Evolutionary conservation across 2,329 filamentous ascomycete genomes (phyloP), one percentile per base, ranked within the genome.

Genomic region (Trichoderma hamatum): DNA sequence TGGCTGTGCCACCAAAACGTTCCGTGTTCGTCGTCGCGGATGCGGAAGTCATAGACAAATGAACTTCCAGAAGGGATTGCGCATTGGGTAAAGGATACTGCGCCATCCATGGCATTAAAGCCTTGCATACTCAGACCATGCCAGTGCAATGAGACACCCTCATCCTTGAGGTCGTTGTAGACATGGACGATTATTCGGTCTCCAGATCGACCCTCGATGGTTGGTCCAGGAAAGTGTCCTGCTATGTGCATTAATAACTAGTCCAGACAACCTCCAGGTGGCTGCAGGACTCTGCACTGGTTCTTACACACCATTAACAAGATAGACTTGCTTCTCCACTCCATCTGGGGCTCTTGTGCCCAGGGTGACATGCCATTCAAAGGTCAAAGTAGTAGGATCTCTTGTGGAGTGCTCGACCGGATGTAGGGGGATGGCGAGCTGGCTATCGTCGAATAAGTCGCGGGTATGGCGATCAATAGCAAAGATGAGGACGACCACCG

Each of bases 61-160:
- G 80, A 81, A 7, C 82, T 72, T 0, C 85, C 85, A 0, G 88
- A 85, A 0, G 86, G 79, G 39, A 84, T 82, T 5, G 84, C 83
- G 67, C 84, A 85, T 71, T 86, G 82, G 0, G 82, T 84, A 24
- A 84, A 76, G 2, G 78, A 79, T 6, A 75, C 80, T 3, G 88
- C 87, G 52, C 88, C 88, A 70, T 90, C 88, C 88, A 92, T 91
- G 70, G 85, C 84, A 70, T 88, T 91, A 0, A 89, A 91, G 16
- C 89, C 89, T 73, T 91, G 90, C 77, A 93, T 90, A 73, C 86
- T 92, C 69, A 94, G 83, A 14, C 91, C 91, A 72, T 94, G 91
- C 79, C 91, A 93, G 76, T 94, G 91, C 11, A 93, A 81, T 65
- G 84, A 86, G 24, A 89, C 88, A 21, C 83, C 86, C 73, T 92